Evolutionary conservation across 306 rosid genomes (phyloP).

Genomic region (Cucurbita pepo): DNA sequence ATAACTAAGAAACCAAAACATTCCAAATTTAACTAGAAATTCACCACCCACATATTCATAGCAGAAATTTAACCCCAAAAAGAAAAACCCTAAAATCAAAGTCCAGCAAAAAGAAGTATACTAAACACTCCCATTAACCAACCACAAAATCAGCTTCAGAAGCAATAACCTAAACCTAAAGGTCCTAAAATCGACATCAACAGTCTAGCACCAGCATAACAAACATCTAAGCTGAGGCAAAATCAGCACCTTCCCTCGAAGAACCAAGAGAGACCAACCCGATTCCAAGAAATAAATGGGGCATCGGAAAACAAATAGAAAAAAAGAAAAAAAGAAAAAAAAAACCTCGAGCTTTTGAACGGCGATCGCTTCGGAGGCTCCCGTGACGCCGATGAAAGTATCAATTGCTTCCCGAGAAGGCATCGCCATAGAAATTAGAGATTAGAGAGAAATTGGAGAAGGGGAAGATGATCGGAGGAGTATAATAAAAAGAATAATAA

Average conservation of each 20-base stretch:
- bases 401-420: constrained; percentile 70
- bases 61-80: background rate
- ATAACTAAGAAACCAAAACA: background rate
- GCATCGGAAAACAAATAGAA: background rate
- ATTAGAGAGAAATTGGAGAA: constrained; percentile 5
- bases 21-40: background rate
- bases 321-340: background rate
- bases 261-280: background rate
- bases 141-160: background rate
- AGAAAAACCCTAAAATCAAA: background rate
- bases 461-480: background rate
- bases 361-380: constrained; percentile 48
- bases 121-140: background rate
- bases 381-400: constrained; percentile 65
- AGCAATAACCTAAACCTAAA: constrained; percentile 1
- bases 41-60: background rate
- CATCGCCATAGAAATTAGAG: constrained; percentile 62
- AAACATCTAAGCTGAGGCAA: background rate
- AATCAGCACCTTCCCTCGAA: background rate
- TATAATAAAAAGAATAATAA: background rate
- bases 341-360: constrained; percentile 50
- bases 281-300: background rate
- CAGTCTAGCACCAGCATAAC: background rate
- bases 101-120: background rate
- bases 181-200: background rate